Percentiles rank a stretch among this genome's conserved stretches.
These are phyloP conservation scores for Chloris gayana DNA, from an alignment of 176 grass and related monocot species.

Conservation along the genomic window DNA sequence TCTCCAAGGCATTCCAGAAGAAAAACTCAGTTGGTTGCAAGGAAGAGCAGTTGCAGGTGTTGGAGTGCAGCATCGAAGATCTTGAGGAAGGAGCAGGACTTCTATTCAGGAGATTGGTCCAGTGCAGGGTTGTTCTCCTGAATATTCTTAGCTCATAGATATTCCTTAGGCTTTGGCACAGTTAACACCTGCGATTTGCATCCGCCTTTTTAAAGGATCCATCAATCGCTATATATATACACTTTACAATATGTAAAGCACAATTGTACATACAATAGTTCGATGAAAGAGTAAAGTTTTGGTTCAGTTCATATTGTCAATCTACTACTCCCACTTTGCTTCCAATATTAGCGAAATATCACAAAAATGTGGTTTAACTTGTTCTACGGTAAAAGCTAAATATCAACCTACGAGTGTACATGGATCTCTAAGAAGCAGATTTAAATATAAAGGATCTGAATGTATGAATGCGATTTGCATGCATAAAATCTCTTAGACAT, in stretches of 20 bases:
- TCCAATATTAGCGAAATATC: too few relatives aligned
- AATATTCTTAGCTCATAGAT: conserved; percentile 48
- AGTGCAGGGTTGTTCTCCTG: conserved; percentile 55
- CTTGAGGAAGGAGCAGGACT: conserved; percentile 49
- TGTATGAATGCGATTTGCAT: too few relatives aligned
- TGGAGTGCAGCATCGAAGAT: conserved; percentile 36
- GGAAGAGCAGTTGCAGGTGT: conserved; percentile 38
- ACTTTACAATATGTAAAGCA: conserved; percentile 17
- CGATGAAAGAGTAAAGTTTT: conserved; percentile 45
- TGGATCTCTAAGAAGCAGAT: too few relatives aligned
- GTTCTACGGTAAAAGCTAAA: too few relatives aligned
- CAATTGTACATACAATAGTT: conserved; percentile 20
- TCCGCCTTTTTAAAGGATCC: conserved; percentile 45
- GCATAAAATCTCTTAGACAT: too few relatives aligned
- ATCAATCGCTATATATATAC: neutral
- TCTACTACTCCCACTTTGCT: neutral
- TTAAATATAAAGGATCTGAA: too few relatives aligned
- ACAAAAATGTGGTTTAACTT: too few relatives aligned
- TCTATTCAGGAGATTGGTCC: conserved; percentile 65
- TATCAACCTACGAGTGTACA: too few relatives aligned
- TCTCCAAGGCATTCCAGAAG: conserved; percentile 51
- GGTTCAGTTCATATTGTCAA: conserved; percentile 10
- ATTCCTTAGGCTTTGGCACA: conserved; percentile 13
- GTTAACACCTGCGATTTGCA: conserved; percentile 31
- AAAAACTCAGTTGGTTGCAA: conserved; percentile 37